Evolutionary conservation across 352 stramenopile species (phyloP).

Genomic region (Thalassiosira pacifica): DNA sequence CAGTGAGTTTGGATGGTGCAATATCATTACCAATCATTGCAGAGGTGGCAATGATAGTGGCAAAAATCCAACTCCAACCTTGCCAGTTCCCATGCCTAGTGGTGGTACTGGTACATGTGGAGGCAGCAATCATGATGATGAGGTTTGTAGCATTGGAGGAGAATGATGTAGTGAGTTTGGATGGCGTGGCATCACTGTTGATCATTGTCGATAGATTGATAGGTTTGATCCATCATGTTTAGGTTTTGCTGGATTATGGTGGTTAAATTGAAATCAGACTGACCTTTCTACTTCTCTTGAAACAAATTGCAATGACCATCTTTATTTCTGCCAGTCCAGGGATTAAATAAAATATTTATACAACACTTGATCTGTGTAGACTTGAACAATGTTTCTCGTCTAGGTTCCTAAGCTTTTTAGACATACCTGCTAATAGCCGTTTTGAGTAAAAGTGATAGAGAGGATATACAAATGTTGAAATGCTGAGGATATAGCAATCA

Average conservation of each 20-base stretch:
- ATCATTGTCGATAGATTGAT: not conserved
- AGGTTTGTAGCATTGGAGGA: not conserved
- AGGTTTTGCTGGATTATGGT: too few species aligned
- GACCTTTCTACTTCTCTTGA: not conserved
- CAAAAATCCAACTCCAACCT: not conserved
- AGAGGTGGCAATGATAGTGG: not conserved
- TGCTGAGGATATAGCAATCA: not conserved
- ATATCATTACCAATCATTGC: not conserved
- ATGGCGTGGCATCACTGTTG: not conserved
- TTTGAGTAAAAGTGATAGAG: not conserved
- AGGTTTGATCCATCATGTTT: not conserved
- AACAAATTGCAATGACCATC: not conserved
- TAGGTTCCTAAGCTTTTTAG: not conserved
- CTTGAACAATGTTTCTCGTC: not conserved
- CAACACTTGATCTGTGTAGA: not conserved
- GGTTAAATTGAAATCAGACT: too few species aligned
- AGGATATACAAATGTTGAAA: not conserved
- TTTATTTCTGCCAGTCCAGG: not conserved
- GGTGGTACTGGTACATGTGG: not conserved
- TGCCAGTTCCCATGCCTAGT: not conserved
- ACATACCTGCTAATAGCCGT: not conserved
- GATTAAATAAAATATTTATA: not conserved
- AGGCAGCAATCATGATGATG: not conserved
- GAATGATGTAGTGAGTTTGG: too few species aligned
- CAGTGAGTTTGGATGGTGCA: too few species aligned